phyloP scores from a whole-genome alignment of 331 rosid genomes.

The Spiraea crenata region DNA sequence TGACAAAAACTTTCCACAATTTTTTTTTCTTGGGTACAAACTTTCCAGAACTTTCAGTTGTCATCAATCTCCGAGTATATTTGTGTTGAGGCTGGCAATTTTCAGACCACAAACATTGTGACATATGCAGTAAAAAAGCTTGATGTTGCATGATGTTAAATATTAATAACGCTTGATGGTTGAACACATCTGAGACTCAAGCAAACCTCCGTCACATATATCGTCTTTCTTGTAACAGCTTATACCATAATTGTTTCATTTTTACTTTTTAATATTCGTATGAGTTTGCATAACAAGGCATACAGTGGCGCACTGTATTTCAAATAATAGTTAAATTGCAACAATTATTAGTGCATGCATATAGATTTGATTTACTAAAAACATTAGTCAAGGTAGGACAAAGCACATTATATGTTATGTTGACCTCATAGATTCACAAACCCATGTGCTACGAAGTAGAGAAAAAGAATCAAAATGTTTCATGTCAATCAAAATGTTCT shows the following conservation, averaged over 20 bases:
- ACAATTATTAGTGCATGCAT: neutral
- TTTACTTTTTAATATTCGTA: too few relatives aligned
- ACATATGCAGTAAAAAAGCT: too few relatives aligned
- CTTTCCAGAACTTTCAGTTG: neutral
- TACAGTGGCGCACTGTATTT: too few relatives aligned
- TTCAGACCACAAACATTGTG: neutral
- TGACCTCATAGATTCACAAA: neutral
- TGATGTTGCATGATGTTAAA: too few relatives aligned
- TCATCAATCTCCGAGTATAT: neutral
- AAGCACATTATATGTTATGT: neutral
- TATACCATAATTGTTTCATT: too few relatives aligned
- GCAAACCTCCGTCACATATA: too few relatives aligned
- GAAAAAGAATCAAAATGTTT: constrained; percentile 15
- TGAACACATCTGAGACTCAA: neutral
- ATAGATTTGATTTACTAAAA: neutral
- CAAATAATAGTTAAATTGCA: too few relatives aligned
- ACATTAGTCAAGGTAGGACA: neutral
- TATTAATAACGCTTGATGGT: too few relatives aligned
- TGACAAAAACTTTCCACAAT: too few relatives aligned
- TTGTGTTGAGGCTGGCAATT: neutral
- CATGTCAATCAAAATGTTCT: neutral
- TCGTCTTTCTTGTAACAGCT: too few relatives aligned
- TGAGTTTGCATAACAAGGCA: too few relatives aligned
- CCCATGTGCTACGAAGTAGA: constrained; percentile 23
- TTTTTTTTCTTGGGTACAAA: too few relatives aligned